Evolutionary conservation across 2,329 filamentous ascomycete species (phyloP).

Genomic region (Fusarium vanettenii): DNA sequence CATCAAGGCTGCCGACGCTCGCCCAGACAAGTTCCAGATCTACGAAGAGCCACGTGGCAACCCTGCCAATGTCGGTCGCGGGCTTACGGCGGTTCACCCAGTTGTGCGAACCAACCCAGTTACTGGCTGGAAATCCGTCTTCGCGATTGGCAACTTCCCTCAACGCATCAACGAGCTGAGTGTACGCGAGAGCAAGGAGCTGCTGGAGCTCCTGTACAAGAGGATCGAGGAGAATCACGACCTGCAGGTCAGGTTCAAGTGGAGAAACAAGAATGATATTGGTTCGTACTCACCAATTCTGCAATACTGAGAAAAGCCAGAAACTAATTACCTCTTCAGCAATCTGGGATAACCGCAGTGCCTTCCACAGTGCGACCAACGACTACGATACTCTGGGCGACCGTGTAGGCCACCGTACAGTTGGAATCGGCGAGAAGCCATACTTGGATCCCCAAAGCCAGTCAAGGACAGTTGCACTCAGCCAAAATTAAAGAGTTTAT

Average conservation of each 20-base stretch:
- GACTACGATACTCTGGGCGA: conserved; percentile 66
- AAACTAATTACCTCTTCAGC: conserved; percentile 42
- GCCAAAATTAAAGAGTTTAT: not conserved
- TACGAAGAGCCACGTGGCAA: conserved; percentile 50
- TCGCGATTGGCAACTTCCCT: conserved; percentile 56
- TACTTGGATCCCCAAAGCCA: conserved; percentile 64
- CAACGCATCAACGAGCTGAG: conserved; percentile 57
- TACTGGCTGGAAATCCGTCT: conserved; percentile 68
- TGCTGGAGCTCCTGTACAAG: conserved; percentile 56
- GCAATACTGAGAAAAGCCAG: accelerated
- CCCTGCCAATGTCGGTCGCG: conserved; percentile 58
- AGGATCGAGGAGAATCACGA: conserved; percentile 60
- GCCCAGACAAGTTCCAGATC: conserved; percentile 47
- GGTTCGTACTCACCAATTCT: conserved; percentile 15
- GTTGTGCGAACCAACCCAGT: conserved; percentile 71
- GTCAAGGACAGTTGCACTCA: conserved; percentile 47
- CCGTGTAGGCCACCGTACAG: conserved; percentile 63
- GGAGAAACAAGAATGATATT: conserved; percentile 56
- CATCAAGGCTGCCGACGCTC: conserved; percentile 29
- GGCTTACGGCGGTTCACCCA: conserved; percentile 63
- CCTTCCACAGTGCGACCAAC: conserved; percentile 68
- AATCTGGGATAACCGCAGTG: conserved; percentile 72
- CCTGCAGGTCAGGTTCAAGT: conserved; percentile 60
- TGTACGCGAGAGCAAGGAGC: conserved; percentile 54
- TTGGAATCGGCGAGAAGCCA: conserved; percentile 66